Conservation (phyloP, 1,284 basidiomycete genomes). For the Cystodermella granulosa region DNA sequence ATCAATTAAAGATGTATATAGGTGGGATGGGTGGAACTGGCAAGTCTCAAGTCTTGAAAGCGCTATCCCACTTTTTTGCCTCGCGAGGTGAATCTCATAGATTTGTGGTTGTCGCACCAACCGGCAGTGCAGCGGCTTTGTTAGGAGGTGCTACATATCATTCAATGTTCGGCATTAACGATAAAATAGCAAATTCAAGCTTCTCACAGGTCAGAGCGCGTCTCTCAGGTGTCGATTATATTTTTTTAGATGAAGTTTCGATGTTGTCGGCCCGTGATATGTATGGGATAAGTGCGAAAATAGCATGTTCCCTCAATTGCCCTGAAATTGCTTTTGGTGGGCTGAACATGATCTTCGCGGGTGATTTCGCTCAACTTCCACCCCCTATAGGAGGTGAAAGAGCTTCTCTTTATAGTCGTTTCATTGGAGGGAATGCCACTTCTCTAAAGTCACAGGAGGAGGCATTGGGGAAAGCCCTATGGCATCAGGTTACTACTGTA, state of each 20-base stretch:
- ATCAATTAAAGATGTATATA: constrained; percentile 35
- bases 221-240: constrained; percentile 28
- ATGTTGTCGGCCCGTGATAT: constrained; percentile 32
- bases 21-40: constrained; percentile 38
- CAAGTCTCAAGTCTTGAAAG: constrained; percentile 35
- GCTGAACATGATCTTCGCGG: constrained; percentile 15
- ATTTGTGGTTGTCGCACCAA: constrained; percentile 35
- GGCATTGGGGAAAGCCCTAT: constrained; percentile 11
- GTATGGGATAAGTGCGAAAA: constrained; percentile 14
- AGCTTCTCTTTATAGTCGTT: constrained; percentile 8
- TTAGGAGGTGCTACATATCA: constrained; percentile 37
- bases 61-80: constrained; percentile 23
- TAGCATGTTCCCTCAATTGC: constrained; percentile 7
- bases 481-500: constrained; percentile 14
- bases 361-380: constrained; percentile 20
- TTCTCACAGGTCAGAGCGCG: background rate
- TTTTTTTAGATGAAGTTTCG: constrained; percentile 40
- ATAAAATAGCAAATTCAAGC: background rate
- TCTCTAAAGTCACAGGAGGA: constrained; percentile 3
- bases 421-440: background rate
- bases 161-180: background rate
- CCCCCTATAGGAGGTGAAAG: constrained; percentile 9
- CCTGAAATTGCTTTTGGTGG: constrained; percentile 19
- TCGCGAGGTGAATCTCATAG: constrained; percentile 19
- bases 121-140: constrained; percentile 36